Evolutionary conservation across 805 yeast genomes (phyloP).

Genomic region (Pichia paraexigua): DNA sequence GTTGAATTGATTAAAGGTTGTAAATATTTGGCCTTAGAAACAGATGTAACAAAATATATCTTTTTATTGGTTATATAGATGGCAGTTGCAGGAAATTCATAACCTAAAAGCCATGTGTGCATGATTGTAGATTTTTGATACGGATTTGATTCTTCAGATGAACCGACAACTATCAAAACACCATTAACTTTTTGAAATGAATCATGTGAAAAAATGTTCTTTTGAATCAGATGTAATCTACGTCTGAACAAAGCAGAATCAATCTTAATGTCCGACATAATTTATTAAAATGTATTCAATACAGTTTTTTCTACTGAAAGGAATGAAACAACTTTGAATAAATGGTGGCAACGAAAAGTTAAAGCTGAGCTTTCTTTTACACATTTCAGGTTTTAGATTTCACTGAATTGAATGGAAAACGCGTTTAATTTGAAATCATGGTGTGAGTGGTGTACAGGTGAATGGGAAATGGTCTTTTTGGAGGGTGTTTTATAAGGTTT

Average conservation of each 20-base stretch:
- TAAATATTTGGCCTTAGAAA: constrained; percentile 77
- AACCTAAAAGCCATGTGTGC: constrained; percentile 89
- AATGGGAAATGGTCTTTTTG: background rate
- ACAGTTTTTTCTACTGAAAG: background rate
- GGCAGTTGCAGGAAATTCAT: constrained; percentile 91
- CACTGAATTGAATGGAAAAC: background rate
- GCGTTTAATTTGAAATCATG: background rate
- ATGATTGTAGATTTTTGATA: constrained; percentile 80
- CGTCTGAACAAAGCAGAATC: constrained; percentile 46
- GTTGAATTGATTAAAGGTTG: constrained; percentile 44
- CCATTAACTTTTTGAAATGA: constrained; percentile 39
- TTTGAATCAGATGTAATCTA: constrained; percentile 39
- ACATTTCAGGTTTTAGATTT: too few relatives aligned
- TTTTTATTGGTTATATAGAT: constrained; percentile 55
- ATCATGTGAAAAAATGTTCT: constrained; percentile 23
- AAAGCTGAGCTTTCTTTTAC: background rate
- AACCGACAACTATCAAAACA: constrained; percentile 67
- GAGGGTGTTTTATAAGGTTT: background rate
- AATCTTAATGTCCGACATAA: constrained; percentile 55
- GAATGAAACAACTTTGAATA: background rate
- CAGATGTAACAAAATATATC: constrained; percentile 64
- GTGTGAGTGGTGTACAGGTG: background rate
- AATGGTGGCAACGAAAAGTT: background rate
- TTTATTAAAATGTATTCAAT: background rate
- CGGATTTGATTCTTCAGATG: constrained; percentile 81